These are phyloP conservation scores for Xerocomus minutiporus DNA, from an alignment of 1,284 basidiomycete genomes.

Conservation along the genomic window DNA sequence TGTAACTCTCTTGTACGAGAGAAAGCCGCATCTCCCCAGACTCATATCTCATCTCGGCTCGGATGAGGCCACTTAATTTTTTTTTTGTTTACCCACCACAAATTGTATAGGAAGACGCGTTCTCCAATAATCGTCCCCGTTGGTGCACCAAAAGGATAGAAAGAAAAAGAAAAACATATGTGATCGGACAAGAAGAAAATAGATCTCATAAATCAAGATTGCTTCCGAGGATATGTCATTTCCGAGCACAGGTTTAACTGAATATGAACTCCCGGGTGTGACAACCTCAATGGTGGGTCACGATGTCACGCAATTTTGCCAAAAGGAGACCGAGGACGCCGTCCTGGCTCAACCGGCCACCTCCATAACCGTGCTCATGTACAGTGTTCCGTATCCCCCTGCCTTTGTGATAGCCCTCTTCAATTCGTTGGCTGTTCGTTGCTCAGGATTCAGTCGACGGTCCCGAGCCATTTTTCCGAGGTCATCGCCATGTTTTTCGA, in stretches of 20 bases:
- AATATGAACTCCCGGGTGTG: slow-evolving; percentile 24
- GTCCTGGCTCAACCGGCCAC: slow-evolving; percentile 11
- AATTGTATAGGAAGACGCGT: too few relatives aligned
- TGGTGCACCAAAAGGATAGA: too few relatives aligned
- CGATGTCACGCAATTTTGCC: slow-evolving; percentile 25
- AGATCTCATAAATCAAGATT: slow-evolving; percentile 17
- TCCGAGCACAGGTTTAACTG: slow-evolving; percentile 28
- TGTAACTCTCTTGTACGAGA: background rate
- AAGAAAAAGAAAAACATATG: too few relatives aligned
- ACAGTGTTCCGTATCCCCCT: slow-evolving; percentile 32
- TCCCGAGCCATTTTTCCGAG: slow-evolving; percentile 77
- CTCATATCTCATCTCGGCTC: too few relatives aligned
- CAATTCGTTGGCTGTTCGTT: slow-evolving; percentile 85
- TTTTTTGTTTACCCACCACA: too few relatives aligned
- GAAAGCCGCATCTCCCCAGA: background rate
- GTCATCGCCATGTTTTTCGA: slow-evolving; percentile 71
- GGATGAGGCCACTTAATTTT: too few relatives aligned
- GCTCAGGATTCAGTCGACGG: slow-evolving; percentile 75
- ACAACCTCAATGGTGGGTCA: slow-evolving; percentile 18
- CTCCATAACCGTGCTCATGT: background rate
- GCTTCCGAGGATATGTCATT: slow-evolving; percentile 13
- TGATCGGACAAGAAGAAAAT: too few relatives aligned
- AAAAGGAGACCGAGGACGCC: slow-evolving; percentile 9
- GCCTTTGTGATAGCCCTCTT: slow-evolving; percentile 55
- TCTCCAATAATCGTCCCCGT: too few relatives aligned